Base-by-base conservation (phyloP, 768 basidiomycete genomes). In the Leccinum rimulosum region DNA sequence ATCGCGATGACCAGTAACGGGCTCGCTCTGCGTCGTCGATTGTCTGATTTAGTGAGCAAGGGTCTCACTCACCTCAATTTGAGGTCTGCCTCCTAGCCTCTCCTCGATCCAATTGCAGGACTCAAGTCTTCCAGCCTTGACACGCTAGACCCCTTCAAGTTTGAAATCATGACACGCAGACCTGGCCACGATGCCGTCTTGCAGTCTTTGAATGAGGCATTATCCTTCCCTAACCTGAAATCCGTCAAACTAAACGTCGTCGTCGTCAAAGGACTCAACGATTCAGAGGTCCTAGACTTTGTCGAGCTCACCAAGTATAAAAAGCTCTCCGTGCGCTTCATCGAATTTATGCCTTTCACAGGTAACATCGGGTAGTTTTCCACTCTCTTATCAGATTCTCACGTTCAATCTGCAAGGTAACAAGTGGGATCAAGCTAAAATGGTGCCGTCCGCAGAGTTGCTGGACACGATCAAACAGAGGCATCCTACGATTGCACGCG, bases 291-390 rank as follows among this genome's bases (percentile, higher is more conserved):
- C 12, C 69, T 85, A 3, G 87, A 89, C 58, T 95, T 95, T 68
- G 84, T 93, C 43, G 83, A 87, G 65, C 76, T 95, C 74, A 91
- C 89, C 5, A 84, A 81, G 64, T 74, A 88, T 49, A 77, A 77
- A 49, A 71, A 75, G 2, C 73, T 93, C 27, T 89, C 84, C 40
- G 84, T 94, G 43, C 84, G 94, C 38, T 93, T 95, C 71, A 95
- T 95, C 58, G 93, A 95, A 72, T 95, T 91, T 69, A 95, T 96
- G 94, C 92, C 93, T 11, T 96, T 96, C 71, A 88, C 86, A 64
- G 93, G 89, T 89, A 62, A 62, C 73, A 67, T 3, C 40, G 3
- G 58, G 45, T 47, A 35, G 11, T 54, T 50, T n/a, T 33, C 30
- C 3, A 1, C 60, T 48, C 52, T 25, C 43, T 58, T 58, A 19